phyloP scores from a whole-genome alignment of 345 rosid species.

The Linum trigynum region DNA sequence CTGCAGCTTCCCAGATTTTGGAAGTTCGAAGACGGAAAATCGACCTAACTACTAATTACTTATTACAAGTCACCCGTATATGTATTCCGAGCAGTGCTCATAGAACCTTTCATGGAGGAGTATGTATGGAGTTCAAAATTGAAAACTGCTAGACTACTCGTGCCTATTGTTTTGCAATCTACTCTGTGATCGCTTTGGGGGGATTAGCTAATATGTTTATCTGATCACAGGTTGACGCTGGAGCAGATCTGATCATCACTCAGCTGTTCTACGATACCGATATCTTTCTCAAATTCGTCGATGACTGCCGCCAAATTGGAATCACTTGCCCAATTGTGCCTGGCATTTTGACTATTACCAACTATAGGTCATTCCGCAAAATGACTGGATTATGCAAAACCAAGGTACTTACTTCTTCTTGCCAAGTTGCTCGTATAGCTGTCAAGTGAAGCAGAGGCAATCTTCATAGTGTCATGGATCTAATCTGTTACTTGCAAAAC shows the following conservation, averaged over 20 bases:
- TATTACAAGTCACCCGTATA: too few relatives aligned
- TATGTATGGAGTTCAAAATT: too few relatives aligned
- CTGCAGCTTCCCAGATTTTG: too few relatives aligned
- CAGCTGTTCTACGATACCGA: constrained; percentile 92
- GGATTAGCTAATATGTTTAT: constrained; percentile 1
- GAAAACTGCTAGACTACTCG: not conserved
- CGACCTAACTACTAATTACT: too few relatives aligned
- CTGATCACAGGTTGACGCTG: constrained; percentile 72
- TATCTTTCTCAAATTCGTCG: constrained; percentile 77
- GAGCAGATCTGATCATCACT: constrained; percentile 81
- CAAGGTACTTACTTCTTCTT: constrained; percentile 33
- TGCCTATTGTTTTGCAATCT: not conserved
- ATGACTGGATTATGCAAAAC: constrained; percentile 99
- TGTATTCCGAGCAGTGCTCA: too few relatives aligned
- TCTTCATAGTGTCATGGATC: not conserved
- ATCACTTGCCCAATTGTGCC: constrained; percentile 86
- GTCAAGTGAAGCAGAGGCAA: too few relatives aligned
- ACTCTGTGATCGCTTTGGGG: not conserved
- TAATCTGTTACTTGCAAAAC: not conserved
- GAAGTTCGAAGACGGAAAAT: too few relatives aligned
- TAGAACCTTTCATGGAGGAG: too few relatives aligned
- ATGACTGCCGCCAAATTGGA: constrained; percentile 89
- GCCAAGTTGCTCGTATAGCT: not conserved
- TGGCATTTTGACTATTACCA: constrained; percentile 91
- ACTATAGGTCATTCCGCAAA: constrained; percentile 80